Evolutionary conservation across 2,329 filamentous ascomycete species (phyloP).

Genomic region (Paramyrothecium roridum): DNA sequence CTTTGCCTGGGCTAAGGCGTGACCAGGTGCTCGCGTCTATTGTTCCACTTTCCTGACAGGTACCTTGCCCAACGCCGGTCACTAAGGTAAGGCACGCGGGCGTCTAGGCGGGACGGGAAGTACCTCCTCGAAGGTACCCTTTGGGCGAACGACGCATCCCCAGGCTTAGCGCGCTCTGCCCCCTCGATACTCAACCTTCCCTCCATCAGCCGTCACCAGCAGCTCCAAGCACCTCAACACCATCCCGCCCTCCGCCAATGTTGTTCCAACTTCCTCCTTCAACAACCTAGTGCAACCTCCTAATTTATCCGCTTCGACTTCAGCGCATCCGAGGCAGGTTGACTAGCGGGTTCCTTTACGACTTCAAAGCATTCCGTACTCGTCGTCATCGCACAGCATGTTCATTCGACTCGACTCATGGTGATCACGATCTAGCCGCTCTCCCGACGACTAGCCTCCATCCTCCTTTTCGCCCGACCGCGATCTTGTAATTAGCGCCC

Average conservation of each 20-base stretch:
- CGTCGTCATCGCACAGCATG: neutral
- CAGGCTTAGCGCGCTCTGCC: conserved; percentile 1
- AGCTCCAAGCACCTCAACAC: neutral
- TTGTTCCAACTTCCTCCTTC: neutral
- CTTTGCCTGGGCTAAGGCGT: neutral
- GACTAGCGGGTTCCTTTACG: neutral
- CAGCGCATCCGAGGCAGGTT: neutral
- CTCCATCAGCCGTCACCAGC: conserved; percentile 1
- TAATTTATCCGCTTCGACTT: neutral
- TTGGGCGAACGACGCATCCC: neutral
- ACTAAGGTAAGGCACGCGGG: too few relatives aligned
- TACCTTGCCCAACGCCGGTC: neutral
- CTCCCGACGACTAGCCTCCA: neutral
- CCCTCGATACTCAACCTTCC: neutral
- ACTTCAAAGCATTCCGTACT: neutral
- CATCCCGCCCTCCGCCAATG: neutral
- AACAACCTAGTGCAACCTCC: neutral
- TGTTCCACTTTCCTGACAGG: neutral
- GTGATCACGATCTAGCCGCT: neutral
- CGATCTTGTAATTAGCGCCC: too few relatives aligned
- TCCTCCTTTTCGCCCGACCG: too few relatives aligned
- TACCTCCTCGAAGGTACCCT: neutral
- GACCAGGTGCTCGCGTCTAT: neutral
- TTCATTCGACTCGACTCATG: neutral
- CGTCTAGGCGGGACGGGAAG: too few relatives aligned